Evolutionary conservation across 176 grass and related monocot genomes (phyloP), one percentile per base, ranked within the genome.

Genomic region (Thinopyrum elongatum): DNA sequence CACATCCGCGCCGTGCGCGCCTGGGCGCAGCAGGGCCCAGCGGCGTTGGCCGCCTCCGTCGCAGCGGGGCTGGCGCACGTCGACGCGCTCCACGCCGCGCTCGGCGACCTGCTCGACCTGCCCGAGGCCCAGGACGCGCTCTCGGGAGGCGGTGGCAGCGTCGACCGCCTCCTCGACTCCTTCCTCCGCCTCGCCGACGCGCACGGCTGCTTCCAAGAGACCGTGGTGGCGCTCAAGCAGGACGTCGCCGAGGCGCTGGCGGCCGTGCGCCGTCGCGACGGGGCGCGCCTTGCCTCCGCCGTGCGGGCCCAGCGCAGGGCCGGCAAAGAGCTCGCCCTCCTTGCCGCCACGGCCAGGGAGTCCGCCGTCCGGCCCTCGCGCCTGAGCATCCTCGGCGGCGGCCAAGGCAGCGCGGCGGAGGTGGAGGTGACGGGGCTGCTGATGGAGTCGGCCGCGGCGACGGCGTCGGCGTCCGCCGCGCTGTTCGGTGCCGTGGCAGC

Each of bases 161-260:
- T n/a, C 31, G 90, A 98, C 68, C 81, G 80, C 30, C 76, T 95
- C 23, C 91, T 98, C 9, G 95, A 93, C 66, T 79, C 85, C 39
- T 95, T 93, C 82, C 93, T 98, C 72, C 62, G 67, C 72, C 89
- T 98, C 26, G 89, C 89, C 36, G 95, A 95, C 80, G 85, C 93
- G 6, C 87, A 92, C 65, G 89, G 91, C 31, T 83, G 85, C 30
- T 89, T 98, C 85, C 86, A 83, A 26, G 85, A 92, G 64, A 31
- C 86, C 57, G 25, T 85, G 38, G 16, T 93, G 28, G 79, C 62
- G 22, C 85, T 98, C 84, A 90, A 82, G 55, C 83, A 87, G 27
- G 23, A 87, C 84, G 70, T 84, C 7, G 77, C 85, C 2, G 88
- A 95, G 80, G 70, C 88, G 1, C 86, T 84, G 0, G 66, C 91